These are phyloP conservation scores for Fonsecaea pugnacius DNA, from an alignment of 2,329 filamentous ascomycete genomes.

Conservation along the genomic window DNA sequence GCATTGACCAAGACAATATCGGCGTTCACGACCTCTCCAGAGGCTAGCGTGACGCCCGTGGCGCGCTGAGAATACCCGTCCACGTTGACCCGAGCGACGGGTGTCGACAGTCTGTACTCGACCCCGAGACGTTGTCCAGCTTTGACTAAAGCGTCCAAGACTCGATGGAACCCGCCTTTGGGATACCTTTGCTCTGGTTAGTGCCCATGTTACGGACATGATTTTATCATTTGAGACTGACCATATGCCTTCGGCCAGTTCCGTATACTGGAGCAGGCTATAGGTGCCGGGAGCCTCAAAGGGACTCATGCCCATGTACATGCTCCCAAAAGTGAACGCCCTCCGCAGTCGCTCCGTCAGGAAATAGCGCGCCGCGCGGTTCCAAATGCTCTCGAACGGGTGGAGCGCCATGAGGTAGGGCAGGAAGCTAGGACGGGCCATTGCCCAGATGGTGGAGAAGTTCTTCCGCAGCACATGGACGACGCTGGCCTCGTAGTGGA, in stretches of 20 bases:
- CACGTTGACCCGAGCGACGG: constrained; percentile 62
- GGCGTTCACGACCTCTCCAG: constrained; percentile 63
- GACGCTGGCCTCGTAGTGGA: constrained; percentile 71
- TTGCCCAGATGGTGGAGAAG: constrained; percentile 64
- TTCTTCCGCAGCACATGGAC: constrained; percentile 69
- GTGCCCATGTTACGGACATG: neutral
- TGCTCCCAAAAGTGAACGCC: constrained; percentile 77
- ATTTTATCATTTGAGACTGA: constrained; percentile 48
- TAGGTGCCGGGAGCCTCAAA: constrained; percentile 78
- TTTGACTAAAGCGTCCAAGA: constrained; percentile 66
- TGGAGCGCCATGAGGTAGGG: constrained; percentile 64
- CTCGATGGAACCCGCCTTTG: constrained; percentile 69
- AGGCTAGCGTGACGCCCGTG: constrained; percentile 63
- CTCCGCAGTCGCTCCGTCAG: constrained; percentile 69
- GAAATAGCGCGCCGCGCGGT: constrained; percentile 69
- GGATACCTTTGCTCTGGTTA: constrained; percentile 36
- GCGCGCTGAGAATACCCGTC: constrained; percentile 57
- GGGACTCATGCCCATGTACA: constrained; percentile 83
- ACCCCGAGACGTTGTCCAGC: constrained; percentile 67
- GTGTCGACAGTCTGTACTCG: constrained; percentile 63
- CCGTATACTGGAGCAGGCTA: constrained; percentile 73
- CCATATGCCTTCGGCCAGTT: constrained; percentile 76
- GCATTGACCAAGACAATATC: constrained; percentile 74
- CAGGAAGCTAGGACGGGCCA: constrained; percentile 65
- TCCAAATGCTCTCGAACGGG: constrained; percentile 73